A percentile compares a stretch with the other conserved stretches of the same genome.
Conservation (phyloP, 73 alveolate genomes). For the Symbiodinium natans region DNA sequence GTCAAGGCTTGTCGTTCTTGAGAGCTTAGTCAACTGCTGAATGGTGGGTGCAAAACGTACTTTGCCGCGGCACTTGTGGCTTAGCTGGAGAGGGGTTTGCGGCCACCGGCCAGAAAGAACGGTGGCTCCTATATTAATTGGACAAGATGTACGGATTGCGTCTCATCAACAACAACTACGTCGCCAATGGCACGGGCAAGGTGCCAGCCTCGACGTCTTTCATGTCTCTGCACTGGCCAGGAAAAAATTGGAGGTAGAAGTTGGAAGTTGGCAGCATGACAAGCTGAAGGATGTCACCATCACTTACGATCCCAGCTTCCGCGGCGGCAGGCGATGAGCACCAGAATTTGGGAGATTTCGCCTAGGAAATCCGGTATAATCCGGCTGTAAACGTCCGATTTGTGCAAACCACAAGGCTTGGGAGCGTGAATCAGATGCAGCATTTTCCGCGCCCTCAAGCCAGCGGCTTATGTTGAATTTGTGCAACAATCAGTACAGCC, state of each 20-base stretch:
- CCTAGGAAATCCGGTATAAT: background rate
- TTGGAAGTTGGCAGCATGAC: no score
- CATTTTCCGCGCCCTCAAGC: constrained; percentile 56
- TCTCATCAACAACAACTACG: constrained; percentile 83
- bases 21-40: no score
- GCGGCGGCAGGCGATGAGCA: constrained; percentile 65
- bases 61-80: no score
- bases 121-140: no score
- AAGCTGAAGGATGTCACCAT: constrained; percentile 90
- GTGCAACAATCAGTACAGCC: no score
- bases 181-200: constrained; percentile 89
- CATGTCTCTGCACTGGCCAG: background rate
- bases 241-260: no score
- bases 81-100: no score
- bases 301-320: constrained; percentile 67
- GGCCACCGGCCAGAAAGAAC: no score
- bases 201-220: background rate
- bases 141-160: constrained; percentile 66
- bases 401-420: constrained; percentile 12
- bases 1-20: no score
- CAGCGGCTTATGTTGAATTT: background rate
- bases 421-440: constrained; percentile 76
- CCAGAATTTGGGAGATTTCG: background rate
- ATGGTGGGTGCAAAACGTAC: no score
- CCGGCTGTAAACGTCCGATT: background rate